Evolutionary conservation across 495 filamentous ascomycete genomes (phyloP), one percentile per base, ranked within the genome.

Genomic region (Penicillium daleae): DNA sequence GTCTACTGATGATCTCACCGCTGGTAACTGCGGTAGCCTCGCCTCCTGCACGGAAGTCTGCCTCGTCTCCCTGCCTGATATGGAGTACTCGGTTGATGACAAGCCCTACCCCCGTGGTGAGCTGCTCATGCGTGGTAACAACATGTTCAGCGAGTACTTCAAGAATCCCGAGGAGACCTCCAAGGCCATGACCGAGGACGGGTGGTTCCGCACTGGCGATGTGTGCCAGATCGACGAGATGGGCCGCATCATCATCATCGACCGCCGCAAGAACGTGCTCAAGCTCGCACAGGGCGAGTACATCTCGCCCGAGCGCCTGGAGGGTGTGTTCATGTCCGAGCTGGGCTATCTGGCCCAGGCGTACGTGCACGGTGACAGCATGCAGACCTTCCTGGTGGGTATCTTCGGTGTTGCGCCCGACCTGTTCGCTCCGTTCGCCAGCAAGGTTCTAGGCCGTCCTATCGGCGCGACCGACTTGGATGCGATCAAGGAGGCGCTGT

Each of bases 211-310:
- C 67, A 97, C 95, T 1, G 95, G 95, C 22, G 95, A 99, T 69
- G 93, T 99, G 49, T 89, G 85, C 69, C 83, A 84, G 19, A 80
- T 99, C 29, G 95, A 99, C 73, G 86, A 86, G 55, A 76, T 89
- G 68, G 95, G 95, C 60, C 91, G 96, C 59, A 90, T 98, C 79
- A 87, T 85, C 67, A 93, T 99, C 76, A 89, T 99, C 68, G 95
- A 99, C 77, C 92, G 95, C 64, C 89, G 92, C 69, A 99, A 99
- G 89, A 98, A 99, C 76, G 91, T 98, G 17, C 88, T 99, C 71
- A 99, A 99, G 85, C 85, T 99, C 46, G 90, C 95, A 0, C 95
- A 99, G 74, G 95, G 95, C 73, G 95, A 99, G 80, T 99, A 99
- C 75, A 91, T 99, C 67, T 97, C 93, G 31, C 95, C 95, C 26